Evolutionary conservation across 345 rosid species (phyloP).

Genomic region (Crucihimalaya himalaica): DNA sequence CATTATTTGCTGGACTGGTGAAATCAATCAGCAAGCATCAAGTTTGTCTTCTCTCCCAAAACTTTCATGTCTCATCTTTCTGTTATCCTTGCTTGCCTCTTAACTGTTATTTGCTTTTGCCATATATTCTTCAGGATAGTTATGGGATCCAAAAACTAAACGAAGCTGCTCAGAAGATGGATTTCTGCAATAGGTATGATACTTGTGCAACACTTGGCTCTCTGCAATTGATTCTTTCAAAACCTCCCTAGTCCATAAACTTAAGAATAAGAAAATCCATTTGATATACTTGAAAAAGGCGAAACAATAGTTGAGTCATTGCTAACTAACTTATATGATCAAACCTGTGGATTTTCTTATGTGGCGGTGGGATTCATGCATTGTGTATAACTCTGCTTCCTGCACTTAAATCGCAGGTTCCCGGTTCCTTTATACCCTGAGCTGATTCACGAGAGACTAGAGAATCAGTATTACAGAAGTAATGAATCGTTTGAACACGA

Average conservation of each 20-base stretch:
- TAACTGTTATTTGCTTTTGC: constrained; percentile 3
- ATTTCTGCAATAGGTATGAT: constrained; percentile 87
- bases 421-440: constrained; percentile 82
- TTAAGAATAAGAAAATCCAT: neutral
- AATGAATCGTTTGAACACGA: constrained; percentile 72
- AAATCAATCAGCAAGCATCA: constrained; percentile 54
- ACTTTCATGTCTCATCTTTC: neutral
- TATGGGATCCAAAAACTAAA: constrained; percentile 76
- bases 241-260: neutral
- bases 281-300: neutral
- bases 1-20: constrained; percentile 60
- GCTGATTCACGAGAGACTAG: constrained; percentile 72
- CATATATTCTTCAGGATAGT: constrained; percentile 58
- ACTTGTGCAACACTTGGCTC: neutral
- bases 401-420: constrained; percentile 54
- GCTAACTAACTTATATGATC: neutral
- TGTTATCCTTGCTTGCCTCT: neutral
- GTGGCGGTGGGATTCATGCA: constrained; percentile 19
- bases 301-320: neutral
- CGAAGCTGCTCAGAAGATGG: constrained; percentile 74
- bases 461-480: constrained; percentile 75
- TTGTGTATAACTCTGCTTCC: neutral
- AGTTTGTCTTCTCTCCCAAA: constrained; percentile 46
- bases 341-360: neutral
- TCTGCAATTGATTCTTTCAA: constrained; percentile 19